Evolutionary conservation across 1,284 basidiomycete species (phyloP), one percentile per base, ranked within the genome.

Genomic region (Ceratobasidium sp.): DNA sequence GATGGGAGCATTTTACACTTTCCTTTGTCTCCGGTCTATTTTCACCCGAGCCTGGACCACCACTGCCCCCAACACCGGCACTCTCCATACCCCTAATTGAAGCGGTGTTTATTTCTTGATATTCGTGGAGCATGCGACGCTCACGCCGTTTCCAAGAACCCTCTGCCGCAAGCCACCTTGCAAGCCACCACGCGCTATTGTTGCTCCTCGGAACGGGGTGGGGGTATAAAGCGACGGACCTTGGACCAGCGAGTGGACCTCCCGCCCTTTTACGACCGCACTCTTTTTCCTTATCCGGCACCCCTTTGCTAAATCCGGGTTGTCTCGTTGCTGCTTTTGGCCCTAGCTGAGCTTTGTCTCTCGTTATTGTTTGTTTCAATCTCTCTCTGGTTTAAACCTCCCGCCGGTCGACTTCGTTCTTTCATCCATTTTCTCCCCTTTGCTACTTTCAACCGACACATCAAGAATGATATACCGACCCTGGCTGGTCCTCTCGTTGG

Each of bases 361-460:
- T 29, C 34, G 29, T 54, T 25, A 37, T 51, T 49, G n/a, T 40
- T 68, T 51, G n/a, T 40, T 46, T 40, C 51, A 37, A 56, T 44
- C 44, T 56, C 29, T 15, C 52, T 29, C 40, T 56, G 25, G 22
- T 54, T 59, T 34, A 59, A 59, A 34, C 8, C 17, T n/a, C 54
- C 54, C 56, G 56, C 56, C 56, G 56, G 56, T 59, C 56, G 56
- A 59, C 56, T n/a, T 19, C 34, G 54, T 51, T 56, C 52, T 54
- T 69, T 69, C 32, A 37, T 40, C 51, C 15, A 15, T 29, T 37
- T 9, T 51, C 52, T 6, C 34, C n/a, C 40, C 9, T 44, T 37
- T 25, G 2, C 32, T 8, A n/a, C 65, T 25, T 32, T 19, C 32
- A 64, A 6, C 11, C 9, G 2, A 19, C 7, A 62, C 61, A 64